Percentiles rank a stretch among this genome's conserved stretches.
These are phyloP conservation scores for Litsea cubeba DNA, from an alignment of 164 flowering plant genomes.

Conservation along the genomic window DNA sequence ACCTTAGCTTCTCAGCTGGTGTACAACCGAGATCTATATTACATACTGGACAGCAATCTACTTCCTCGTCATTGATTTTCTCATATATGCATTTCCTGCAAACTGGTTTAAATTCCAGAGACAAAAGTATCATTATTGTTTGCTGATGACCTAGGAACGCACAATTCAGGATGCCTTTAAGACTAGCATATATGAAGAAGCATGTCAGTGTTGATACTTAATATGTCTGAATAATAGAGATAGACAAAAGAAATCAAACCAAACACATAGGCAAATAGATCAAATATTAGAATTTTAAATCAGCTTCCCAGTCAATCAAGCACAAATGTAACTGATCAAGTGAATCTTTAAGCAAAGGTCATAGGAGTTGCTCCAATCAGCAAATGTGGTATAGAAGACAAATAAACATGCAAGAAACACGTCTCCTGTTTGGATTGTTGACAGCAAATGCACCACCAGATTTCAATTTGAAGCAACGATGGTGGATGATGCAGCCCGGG, in stretches of 20 bases:
- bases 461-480: neutral
- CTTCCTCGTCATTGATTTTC: conserved; percentile 76
- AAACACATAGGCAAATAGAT: too few relatives aligned
- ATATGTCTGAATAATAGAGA: neutral
- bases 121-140: conserved; percentile 4
- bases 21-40: conserved; percentile 71
- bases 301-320: neutral
- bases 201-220: neutral
- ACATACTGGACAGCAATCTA: conserved; percentile 89
- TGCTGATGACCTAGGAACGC: neutral
- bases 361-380: neutral
- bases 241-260: neutral
- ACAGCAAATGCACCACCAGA: neutral
- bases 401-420: neutral
- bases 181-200: neutral
- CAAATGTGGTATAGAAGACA: neutral
- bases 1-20: conserved; percentile 91
- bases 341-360: neutral
- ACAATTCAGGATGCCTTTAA: neutral
- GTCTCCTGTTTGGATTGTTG: neutral
- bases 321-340: neutral
- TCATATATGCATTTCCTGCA: conserved; percentile 92
- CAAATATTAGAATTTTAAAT: too few relatives aligned
- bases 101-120: conserved; percentile 37
- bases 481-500: too few relatives aligned